A percentile compares a stretch with the other conserved stretches of the same genome.
These are phyloP conservation scores for Fusarium lyarnte DNA, from an alignment of 2,329 filamentous ascomycete species.

Conservation along the genomic window DNA sequence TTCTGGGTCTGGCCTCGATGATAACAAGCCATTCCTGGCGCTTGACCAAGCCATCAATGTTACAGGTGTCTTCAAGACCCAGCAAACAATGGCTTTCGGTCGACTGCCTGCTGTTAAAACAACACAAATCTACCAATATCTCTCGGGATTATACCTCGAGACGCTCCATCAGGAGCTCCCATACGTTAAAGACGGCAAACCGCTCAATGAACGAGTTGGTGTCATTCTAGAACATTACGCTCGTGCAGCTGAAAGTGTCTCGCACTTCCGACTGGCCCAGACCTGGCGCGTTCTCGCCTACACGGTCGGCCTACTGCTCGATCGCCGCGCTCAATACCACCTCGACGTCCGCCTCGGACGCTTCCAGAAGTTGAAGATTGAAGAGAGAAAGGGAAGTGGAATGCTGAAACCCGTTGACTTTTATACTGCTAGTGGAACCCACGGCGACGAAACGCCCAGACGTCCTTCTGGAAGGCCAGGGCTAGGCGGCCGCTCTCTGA, in stretches of 20 bases:
- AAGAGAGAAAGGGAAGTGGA: slow-evolving; percentile 45
- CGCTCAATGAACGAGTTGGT: slow-evolving; percentile 59
- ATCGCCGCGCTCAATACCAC: slow-evolving; percentile 66
- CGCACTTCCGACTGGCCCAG: slow-evolving; percentile 69
- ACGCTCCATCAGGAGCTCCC: slow-evolving; percentile 62
- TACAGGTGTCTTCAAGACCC: slow-evolving; percentile 66
- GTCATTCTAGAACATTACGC: slow-evolving; percentile 67
- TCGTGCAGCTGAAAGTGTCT: slow-evolving; percentile 64
- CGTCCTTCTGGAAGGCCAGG: slow-evolving; percentile 43
- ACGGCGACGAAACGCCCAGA: slow-evolving; percentile 53
- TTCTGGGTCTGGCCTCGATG: slow-evolving; percentile 48
- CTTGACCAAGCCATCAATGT: slow-evolving; percentile 68
- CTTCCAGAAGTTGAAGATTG: slow-evolving; percentile 48
- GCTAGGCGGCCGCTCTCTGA: slow-evolving; percentile 46
- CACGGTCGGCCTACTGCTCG: slow-evolving; percentile 63
- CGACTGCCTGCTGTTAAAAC: slow-evolving; percentile 62
- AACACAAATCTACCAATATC: slow-evolving; percentile 64
- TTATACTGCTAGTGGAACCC: slow-evolving; percentile 36
- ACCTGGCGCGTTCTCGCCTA: slow-evolving; percentile 71
- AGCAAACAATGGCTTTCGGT: slow-evolving; percentile 71
- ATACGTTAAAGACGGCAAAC: slow-evolving; percentile 46
- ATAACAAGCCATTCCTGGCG: slow-evolving; percentile 56
- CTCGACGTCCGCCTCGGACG: slow-evolving; percentile 58
- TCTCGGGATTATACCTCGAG: slow-evolving; percentile 66
- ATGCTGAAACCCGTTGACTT: slow-evolving; percentile 42